Conservation (phyloP, 176 grass and related monocot species). For the Cenchrus fungigraminus region DNA sequence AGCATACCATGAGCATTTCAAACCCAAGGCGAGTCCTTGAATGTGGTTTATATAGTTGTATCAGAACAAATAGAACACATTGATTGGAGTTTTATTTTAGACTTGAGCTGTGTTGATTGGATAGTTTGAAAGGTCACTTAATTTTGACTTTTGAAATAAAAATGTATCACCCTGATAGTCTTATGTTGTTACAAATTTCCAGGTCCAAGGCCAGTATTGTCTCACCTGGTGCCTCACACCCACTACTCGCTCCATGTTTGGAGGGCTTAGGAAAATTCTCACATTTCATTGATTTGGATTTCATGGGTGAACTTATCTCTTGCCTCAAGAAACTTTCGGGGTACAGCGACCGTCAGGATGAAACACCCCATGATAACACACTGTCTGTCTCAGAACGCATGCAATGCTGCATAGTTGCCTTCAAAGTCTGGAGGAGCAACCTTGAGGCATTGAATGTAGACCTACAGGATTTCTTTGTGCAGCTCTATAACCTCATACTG, state of each 20-base stretch:
- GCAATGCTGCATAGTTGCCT: constrained; percentile 91
- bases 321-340: constrained; percentile 93
- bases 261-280: constrained; percentile 92
- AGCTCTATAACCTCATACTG: constrained; percentile 87
- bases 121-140: constrained; percentile 30
- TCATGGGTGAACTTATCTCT: constrained; percentile 86
- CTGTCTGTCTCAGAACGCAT: constrained; percentile 83
- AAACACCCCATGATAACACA: constrained; percentile 39
- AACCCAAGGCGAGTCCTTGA: constrained; percentile 59
- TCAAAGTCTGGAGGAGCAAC: constrained; percentile 92
- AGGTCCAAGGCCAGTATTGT: constrained; percentile 53
- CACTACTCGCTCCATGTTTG: constrained; percentile 82
- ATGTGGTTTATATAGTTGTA: constrained; percentile 12
- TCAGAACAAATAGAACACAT: neutral
- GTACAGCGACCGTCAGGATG: constrained; percentile 47
- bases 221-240: constrained; percentile 47
- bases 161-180: constrained; percentile 15
- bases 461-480: constrained; percentile 91
- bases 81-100: constrained; percentile 13
- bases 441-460: constrained; percentile 90
- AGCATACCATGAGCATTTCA: constrained; percentile 61
- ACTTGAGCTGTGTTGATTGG: neutral
- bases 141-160: constrained; percentile 9
- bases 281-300: constrained; percentile 93
- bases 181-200: constrained; percentile 39